Percentiles rank a stretch among this genome's conserved stretches.
Conservation (phyloP, 2,329 filamentous ascomycete species). For the Claviceps citrina region DNA sequence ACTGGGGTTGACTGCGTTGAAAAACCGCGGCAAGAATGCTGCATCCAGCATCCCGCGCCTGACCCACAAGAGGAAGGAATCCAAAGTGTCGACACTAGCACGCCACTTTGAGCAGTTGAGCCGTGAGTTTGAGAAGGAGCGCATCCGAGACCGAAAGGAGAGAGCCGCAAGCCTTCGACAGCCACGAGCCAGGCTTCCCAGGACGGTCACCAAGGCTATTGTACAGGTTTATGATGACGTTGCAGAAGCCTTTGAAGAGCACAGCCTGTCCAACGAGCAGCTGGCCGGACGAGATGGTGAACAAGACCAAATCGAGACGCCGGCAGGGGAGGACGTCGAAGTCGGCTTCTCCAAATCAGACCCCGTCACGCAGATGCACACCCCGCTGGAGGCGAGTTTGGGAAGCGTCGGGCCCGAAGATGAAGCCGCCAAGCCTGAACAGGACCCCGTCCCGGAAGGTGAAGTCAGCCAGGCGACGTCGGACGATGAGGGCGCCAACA, state of each 20-base stretch:
- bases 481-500: conserved; percentile 52
- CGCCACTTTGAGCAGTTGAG: conserved; percentile 95
- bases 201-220: conserved; percentile 85
- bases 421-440: conserved; percentile 13
- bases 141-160: conserved; percentile 70
- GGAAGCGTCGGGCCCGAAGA: conserved; percentile 12
- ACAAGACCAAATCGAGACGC: conserved; percentile 7
- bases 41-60: conserved; percentile 82
- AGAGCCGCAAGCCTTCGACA: conserved; percentile 58
- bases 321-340: conserved; percentile 8
- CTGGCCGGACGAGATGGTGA: conserved; percentile 10
- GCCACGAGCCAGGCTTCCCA: conserved; percentile 66
- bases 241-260: conserved; percentile 78
- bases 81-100: conserved; percentile 79
- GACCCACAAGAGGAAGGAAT: conserved; percentile 56
- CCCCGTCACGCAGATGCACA: conserved; percentile 8
- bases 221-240: conserved; percentile 94
- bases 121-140: conserved; percentile 89
- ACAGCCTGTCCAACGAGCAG: conserved; percentile 42
- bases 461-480: conserved; percentile 39
- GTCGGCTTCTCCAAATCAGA: conserved; percentile 11
- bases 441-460: conserved; percentile 15
- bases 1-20: conserved; percentile 49
- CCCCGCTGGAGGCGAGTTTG: conserved; percentile 11
- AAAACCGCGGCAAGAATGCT: conserved; percentile 37